Conservation (phyloP, 371 early-diverging fungal genomes). For the Actinomortierella wolfii region DNA sequence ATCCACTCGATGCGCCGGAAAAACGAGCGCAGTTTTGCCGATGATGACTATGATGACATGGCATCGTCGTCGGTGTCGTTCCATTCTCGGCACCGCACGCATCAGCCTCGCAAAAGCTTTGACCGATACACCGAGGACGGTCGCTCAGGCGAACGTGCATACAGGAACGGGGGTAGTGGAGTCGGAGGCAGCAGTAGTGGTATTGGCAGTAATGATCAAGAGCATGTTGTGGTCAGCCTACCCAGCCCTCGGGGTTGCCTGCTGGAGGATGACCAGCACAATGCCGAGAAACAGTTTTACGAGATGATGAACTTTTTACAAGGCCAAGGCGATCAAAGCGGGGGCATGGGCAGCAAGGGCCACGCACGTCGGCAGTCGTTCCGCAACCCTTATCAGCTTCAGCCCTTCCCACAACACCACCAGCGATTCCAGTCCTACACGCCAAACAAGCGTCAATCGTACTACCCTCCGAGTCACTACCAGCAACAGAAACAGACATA, state of each 20-base stretch:
- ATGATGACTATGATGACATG: not conserved
- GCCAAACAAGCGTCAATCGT: too few species aligned
- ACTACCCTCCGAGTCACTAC: not conserved
- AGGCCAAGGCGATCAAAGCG: not conserved
- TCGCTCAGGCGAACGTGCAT: too few species aligned
- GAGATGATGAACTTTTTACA: slow-evolving; percentile 11
- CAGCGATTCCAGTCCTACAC: too few species aligned
- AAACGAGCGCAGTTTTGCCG: not conserved
- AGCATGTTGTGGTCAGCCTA: slow-evolving; percentile 12
- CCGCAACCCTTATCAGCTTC: too few species aligned
- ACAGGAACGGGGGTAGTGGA: too few species aligned
- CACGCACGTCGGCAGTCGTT: too few species aligned
- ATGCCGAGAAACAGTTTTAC: slow-evolving; percentile 3
- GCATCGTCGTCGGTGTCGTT: not conserved
- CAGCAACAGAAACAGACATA: slow-evolving; percentile 9
- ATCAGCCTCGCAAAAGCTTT: not conserved
- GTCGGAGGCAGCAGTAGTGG: too few species aligned
- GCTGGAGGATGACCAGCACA: slow-evolving; percentile 13
- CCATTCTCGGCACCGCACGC: not conserved
- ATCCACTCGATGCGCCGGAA: not conserved
- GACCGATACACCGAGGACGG: too few species aligned
- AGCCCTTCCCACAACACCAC: too few species aligned
- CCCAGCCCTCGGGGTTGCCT: slow-evolving; percentile 23
- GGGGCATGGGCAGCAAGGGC: not conserved
- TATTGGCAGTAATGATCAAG: not conserved